Evolutionary conservation across 139 green algal genomes (phyloP), one percentile per base, ranked within the genome.

Genomic region (Tetraselmis striata): DNA sequence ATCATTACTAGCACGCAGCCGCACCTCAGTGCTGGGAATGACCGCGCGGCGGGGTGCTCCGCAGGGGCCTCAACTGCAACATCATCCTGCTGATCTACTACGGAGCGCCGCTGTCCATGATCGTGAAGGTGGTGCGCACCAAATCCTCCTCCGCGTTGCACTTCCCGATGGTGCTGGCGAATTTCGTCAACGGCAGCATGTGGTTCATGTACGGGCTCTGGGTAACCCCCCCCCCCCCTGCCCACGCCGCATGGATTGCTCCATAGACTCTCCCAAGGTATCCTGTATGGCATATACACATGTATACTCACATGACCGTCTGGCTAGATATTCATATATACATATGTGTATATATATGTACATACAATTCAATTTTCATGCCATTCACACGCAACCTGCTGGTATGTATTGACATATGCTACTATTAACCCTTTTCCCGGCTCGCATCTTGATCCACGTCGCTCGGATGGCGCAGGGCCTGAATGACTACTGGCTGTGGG

Each of bases 111-210:
- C 45, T 84, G 28, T 81, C 76, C 30, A 79, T 31, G 27, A 45
- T 84, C 18, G 75, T 67, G 1, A 76, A 81, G 28, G 76, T 77
- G 11, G 28, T 84, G 5, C 27, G 32, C 29, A 29, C 32, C 59
- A 45, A 77, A 31, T 81, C 28, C 1, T 84, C 81, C 25, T 77
- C 78, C n/a, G 77, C 79, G 30, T 83, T 86, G 30, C 79, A 82
- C 31, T 26, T 80, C 28, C 75, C 77, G n/a, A 32, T 86, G 74
- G 32, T 32, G 24, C 25, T 79, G 27, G 82, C 82, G 67, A 79
- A 78, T 31, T 58, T 83, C 25, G 26, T 83, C 78, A 81, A 59
- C 67, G 59, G 29, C 1, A 29, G 24, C 31, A 81, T 82, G 78
- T 80, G 76, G 83, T 77, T 30, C 31, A 80, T 82, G 1, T 83